Base-by-base conservation (phyloP, 1,284 basidiomycete species). In the Porogramme epimiltina region DNA sequence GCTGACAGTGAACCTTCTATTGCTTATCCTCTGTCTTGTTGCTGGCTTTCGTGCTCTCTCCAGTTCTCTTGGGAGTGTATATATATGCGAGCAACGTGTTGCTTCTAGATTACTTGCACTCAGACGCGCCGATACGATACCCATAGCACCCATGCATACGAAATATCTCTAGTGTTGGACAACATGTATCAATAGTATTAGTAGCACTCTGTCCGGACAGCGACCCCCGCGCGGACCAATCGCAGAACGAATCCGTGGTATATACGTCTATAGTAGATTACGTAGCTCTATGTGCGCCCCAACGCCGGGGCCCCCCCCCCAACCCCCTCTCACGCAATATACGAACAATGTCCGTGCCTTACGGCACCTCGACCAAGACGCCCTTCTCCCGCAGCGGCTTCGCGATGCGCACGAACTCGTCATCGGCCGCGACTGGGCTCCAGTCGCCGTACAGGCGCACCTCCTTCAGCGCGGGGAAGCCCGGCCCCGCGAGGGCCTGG, bases 371-470 rank as follows among this genome's bases (percentile, higher is more conserved):
- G 15, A 64, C 36, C 9, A 25, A 28, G 39, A 55, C 58, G 2
- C 57, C 51, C 31, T 58, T 57, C n/a, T 55, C 55, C 11, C 51
- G 51, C 5, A 64, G 47, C 3, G 59, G 60, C 39, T 56, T 53
- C 19, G 50, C 48, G 9, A 62, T 40, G 19, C 26, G 45, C 3
- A 45, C 34, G 45, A 58, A 64, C 22, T 55, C 54, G 8, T 37
- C 34, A 34, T 62, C 54, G 5, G 38, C 46, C 9, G 56, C 16
- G 18, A 60, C 47, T 18, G 64, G 58, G 24, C 62, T 66, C 80
- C 82, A 84, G 43, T 80, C 68, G 1, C 82, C 82, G 48, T 81
- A 72, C n/a, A 83, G 62, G 36, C 73, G 47, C 4, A 84, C 52
- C 15, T 55, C 59, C 40, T 63, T 63, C 34, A 82, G 69, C 24